Evolutionary conservation across 202 grass and related monocot genomes (phyloP), one percentile per base, ranked within the genome.

Genomic region (Zoysia matrella): DNA sequence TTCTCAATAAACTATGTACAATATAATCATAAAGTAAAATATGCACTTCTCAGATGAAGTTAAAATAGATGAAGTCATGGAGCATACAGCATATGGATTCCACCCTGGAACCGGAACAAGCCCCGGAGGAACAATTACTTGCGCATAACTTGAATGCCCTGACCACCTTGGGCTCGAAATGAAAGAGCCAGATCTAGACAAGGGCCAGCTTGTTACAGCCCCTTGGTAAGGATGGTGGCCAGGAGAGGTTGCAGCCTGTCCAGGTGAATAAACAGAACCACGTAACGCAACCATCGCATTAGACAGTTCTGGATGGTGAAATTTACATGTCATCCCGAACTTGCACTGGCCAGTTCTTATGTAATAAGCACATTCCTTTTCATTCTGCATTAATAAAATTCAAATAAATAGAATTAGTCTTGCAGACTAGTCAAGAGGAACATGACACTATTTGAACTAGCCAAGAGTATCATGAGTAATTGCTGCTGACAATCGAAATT

Each of bases 11-110:
- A 76, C 18, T 61, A 50, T 46, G 64, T 50, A 76, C 6, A 57
- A 80, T 48, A 8, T 69, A 49, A 73, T 13, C 39, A 55, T 64
- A 43, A 13, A 4, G 58, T 13, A 9, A 55, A 73, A 41, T 48
- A 64, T 75, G 53, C 16, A 52, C 11, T 71, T 82, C 30, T 47
- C 52, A 77, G 36, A 52, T 3, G 50, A 60, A 60, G 4, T 68
- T 2, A 63, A 67, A 2, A 65, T 53, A 72, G 75, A 44, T 6
- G n/a, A 1, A 77, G 50, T 65, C 48, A 89, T 67, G 40, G 62
- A 82, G 89, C 90, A 85, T 94, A 97, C 94, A 78, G 91, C 56
- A 60, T 97, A 97, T 50, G 94, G 85, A 85, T 76, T 91, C 94
- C 91, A 94, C 52, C 82, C 87, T 68, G 87, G 89, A 71, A 94